Conservation (phyloP, 2,329 filamentous ascomycete genomes). For the Cadophora malorum region DNA sequence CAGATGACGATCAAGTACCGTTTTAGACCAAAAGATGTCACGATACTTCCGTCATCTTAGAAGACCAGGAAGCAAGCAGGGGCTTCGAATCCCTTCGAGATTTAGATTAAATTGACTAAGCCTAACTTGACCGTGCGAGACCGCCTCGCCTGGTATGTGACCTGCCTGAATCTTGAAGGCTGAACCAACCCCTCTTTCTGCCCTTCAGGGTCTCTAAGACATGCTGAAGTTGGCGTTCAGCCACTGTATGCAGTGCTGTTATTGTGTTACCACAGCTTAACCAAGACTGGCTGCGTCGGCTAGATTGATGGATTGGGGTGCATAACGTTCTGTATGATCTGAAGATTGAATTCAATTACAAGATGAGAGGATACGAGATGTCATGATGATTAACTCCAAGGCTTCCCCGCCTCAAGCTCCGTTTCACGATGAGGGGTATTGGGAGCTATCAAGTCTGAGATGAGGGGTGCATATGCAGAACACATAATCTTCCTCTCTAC, state of each 20-base stretch:
- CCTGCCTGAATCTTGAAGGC: neutral
- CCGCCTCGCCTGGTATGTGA: neutral
- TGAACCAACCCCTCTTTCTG: neutral
- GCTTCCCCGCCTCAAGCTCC: neutral
- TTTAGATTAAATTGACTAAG: neutral
- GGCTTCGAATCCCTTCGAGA: neutral
- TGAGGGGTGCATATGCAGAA: conserved; percentile 15
- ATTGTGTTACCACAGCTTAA: conserved; percentile 3
- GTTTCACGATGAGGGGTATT: neutral
- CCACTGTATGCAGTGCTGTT: conserved; percentile 12
- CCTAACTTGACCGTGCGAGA: neutral
- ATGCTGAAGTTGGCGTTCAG: neutral
- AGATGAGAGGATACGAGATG: neutral
- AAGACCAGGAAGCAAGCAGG: neutral
- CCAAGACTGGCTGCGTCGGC: neutral
- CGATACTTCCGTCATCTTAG: neutral
- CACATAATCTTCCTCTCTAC: neutral
- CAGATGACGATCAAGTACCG: neutral
- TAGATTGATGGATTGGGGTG: neutral
- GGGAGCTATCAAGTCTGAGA: neutral
- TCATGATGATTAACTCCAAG: neutral
- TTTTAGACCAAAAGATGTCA: neutral
- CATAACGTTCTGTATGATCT: neutral
- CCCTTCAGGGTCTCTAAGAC: neutral
- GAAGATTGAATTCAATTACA: neutral